A percentile compares a stretch with the other conserved stretches of the same genome.
Evolutionary conservation across 192 early-diverging fungal species (phyloP).

Genomic region (Podila clonocystis): DNA sequence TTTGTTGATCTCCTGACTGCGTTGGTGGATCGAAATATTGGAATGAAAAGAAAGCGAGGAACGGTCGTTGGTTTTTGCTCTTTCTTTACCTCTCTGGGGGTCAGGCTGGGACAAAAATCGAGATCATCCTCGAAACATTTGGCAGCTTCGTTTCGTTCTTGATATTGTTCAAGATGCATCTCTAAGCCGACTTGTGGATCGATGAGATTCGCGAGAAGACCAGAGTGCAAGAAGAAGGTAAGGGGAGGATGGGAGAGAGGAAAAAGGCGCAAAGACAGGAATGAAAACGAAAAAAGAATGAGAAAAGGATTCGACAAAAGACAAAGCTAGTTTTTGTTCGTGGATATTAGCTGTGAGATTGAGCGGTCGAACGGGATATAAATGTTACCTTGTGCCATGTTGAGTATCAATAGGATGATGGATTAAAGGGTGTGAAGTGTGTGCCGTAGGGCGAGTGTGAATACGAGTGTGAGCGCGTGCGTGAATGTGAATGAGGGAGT

Average conservation of each 20-base stretch:
- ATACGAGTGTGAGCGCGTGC: too few relatives aligned
- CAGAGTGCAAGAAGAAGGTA: neutral
- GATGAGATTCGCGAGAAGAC: neutral
- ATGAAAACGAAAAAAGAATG: neutral
- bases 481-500: too few relatives aligned
- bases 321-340: too few relatives aligned
- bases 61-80: too few relatives aligned
- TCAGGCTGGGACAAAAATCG: slow-evolving; percentile 42
- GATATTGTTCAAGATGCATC: slow-evolving; percentile 18
- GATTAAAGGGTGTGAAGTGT: too few relatives aligned
- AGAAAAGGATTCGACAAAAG: too few relatives aligned
- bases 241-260: neutral
- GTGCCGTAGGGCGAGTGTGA: too few relatives aligned
- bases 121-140: slow-evolving; percentile 42
- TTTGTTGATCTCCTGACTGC: neutral
- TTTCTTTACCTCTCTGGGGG: slow-evolving; percentile 23
- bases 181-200: neutral
- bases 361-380: too few relatives aligned
- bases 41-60: neutral
- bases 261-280: neutral
- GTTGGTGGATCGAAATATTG: neutral
- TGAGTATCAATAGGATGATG: too few relatives aligned
- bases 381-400: too few relatives aligned
- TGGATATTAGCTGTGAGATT: too few relatives aligned
- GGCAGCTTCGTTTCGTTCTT: slow-evolving; percentile 25